Evolutionary conservation across 139 green algal species (phyloP).

Genomic region (Chlorella sp.): DNA sequence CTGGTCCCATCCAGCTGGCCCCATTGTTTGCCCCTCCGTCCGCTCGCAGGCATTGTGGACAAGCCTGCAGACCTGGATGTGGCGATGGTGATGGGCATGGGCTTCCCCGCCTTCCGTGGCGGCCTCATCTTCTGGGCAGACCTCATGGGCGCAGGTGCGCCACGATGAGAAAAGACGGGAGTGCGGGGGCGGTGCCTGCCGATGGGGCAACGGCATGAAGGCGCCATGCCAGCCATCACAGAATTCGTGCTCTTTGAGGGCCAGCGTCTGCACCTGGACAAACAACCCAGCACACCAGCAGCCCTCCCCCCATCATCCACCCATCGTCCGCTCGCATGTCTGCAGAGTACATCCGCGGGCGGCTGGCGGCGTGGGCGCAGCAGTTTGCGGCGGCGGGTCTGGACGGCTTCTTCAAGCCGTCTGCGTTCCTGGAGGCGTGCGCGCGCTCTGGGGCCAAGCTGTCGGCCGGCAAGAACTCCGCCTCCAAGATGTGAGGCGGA

Average conservation of each 20-base stretch:
- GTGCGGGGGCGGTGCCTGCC: no score
- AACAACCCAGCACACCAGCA: no score
- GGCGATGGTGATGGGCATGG: slow-evolving; percentile 97
- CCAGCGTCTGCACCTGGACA: no score
- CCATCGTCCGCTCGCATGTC: not conserved
- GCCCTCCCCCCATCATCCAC: no score
- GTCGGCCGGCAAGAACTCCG: slow-evolving; percentile 18
- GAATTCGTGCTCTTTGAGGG: no score
- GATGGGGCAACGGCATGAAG: no score
- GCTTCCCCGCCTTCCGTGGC: slow-evolving; percentile 92
- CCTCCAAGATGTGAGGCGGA: not conserved
- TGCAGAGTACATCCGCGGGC: slow-evolving; percentile 42
- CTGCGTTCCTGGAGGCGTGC: slow-evolving; percentile 74
- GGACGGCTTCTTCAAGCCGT: slow-evolving; percentile 91
- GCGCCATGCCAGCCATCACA: no score
- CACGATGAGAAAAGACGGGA: no score
- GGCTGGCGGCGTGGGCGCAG: slow-evolving; percentile 45
- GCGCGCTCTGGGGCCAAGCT: slow-evolving; percentile 21
- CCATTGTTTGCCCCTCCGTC: not conserved
- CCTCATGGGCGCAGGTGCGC: slow-evolving; percentile 75
- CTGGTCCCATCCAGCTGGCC: no score
- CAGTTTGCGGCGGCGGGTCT: slow-evolving; percentile 47
- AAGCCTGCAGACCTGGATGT: slow-evolving; percentile 97
- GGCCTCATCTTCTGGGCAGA: slow-evolving; percentile 94
- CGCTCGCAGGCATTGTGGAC: slow-evolving; percentile 89